Evolutionary conservation across 1,139 yeast genomes (phyloP).

Genomic region (Diutina siamensis): DNA sequence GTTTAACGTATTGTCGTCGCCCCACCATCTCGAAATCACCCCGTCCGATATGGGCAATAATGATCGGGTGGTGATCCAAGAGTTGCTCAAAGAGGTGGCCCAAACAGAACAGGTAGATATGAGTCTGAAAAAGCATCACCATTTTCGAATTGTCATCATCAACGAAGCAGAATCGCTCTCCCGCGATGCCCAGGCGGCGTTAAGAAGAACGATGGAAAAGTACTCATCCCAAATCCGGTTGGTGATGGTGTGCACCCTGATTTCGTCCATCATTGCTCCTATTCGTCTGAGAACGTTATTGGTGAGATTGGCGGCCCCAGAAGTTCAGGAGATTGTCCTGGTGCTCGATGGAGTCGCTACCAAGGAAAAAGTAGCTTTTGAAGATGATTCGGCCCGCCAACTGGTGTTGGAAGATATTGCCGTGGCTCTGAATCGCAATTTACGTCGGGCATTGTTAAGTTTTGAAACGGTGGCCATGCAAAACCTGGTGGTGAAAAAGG

Average conservation of each 20-base stretch:
- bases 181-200: slow-evolving; percentile 95
- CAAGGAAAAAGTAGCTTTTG: slow-evolving; percentile 42
- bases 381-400: slow-evolving; percentile 25
- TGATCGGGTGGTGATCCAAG: slow-evolving; percentile 91
- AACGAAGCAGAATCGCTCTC: slow-evolving; percentile 91
- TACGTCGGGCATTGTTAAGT: slow-evolving; percentile 67
- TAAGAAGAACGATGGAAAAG: slow-evolving; percentile 96
- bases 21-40: slow-evolving; percentile 86
- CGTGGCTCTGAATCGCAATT: slow-evolving; percentile 48
- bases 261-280: slow-evolving; percentile 87
- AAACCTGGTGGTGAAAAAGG: slow-evolving; percentile 36
- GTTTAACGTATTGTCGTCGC: slow-evolving; percentile 81
- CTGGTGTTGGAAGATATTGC: slow-evolving; percentile 44
- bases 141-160: slow-evolving; percentile 84
- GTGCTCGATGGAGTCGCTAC: slow-evolving; percentile 46
- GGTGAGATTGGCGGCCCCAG: slow-evolving; percentile 79
- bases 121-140: slow-evolving; percentile 41
- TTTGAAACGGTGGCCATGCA: slow-evolving; percentile 81
- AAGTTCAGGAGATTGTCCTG: slow-evolving; percentile 38
- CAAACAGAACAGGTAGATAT: slow-evolving; percentile 90
- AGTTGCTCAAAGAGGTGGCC: slow-evolving; percentile 84
- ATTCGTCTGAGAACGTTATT: slow-evolving; percentile 86
- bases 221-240: slow-evolving; percentile 81
- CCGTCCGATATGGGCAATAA: slow-evolving; percentile 96
- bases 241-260: slow-evolving; percentile 76